Evolutionary conservation across 352 stramenopile genomes (phyloP), one percentile per base, ranked within the genome.

Genomic region (Albugo candida): DNA sequence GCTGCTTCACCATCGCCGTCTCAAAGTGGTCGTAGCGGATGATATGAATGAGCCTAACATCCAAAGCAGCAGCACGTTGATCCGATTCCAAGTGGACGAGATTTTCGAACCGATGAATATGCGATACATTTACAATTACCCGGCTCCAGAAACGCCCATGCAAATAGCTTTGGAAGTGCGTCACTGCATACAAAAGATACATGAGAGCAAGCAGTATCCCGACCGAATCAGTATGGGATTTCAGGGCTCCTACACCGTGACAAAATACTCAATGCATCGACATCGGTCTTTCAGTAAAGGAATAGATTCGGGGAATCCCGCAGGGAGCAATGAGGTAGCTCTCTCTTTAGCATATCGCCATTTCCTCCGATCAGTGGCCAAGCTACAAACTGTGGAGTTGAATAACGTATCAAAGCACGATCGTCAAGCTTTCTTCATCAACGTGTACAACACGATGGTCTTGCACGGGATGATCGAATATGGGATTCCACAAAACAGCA

Each of bases 391-490:
- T 18, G 55, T 86, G 27, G 74, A 87, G 42, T 66, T 92, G n/a
- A 53, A 59, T 11, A 67, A 59, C 38, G 51, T 92, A 17, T 71
- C 76, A 8, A 88, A 86, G 55, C 74, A 88, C 50, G 78, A 88
- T 40, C 75, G 76, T 6, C 78, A 88, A 48, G 69, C 76, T 1
- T 92, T 92, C 49, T 92, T 92, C 48, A 88, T 92, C 68, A 92
- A 92, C 60, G 64, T 88, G 44, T 88, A 88, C 66, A 92, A 92
- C 53, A 72, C 70, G 2, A 88, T 88, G 78, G 78, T 86, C 41
- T 64, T 92, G 18, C 78, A 92, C 47, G 78, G 75, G 11, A 58
- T 88, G 24, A 74, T 92, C 47, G 78, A 88, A 54, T 84, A 88
- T 40, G 75, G 75, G 20, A 62, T 83, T 24, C 78, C 78, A 14